Evolutionary conservation across 1,284 basidiomycete species (phyloP), one percentile per base, ranked within the genome.

Genomic region (Rhodotorula sp.): DNA sequence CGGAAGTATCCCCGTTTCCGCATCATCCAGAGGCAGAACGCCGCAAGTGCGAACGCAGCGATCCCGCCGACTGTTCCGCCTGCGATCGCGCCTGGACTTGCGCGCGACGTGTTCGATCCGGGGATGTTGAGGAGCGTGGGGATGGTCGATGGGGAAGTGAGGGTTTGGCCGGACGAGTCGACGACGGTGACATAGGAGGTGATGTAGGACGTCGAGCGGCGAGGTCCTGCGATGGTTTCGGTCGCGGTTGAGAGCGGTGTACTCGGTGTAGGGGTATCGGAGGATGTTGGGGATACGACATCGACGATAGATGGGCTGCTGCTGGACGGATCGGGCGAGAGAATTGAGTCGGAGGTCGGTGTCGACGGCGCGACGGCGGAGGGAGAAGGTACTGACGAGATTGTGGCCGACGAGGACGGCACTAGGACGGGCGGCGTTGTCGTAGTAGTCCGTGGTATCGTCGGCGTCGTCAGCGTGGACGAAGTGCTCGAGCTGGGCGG

Each of bases 41-140:
- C 59, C 8, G 47, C 51, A 17, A 70, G 60, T 24, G 51, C 27
- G 34, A 73, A 56, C 2, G 62, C 68, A 0, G 48, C 68, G 46
- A 73, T 27, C 13, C 71, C 71, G 34, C 68, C 71, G 19, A 70
- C 68, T 17, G 59, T 57, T 0, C 71, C 71, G 30, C 71, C 71
- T 5, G 68, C 68, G 59, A 73, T 69, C 9, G 71, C 67, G 1
- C 67, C 71, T 7, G 44, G 44, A 59, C 64, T 66, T 10, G 24
- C 46, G 1, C 39, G 34, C 7, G 49, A 39, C 5, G 39, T 47
- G 32, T n/a, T 27, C 15, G 48, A 51, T 15, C 29, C 36, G 7
- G 44, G 47, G 4, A 59, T n/a, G 53, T 68, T 68, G 58, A 68
- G 62, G 24, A 64, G 24, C 22, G 67, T 68, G 34, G 67, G 67